phyloP scores from a whole-genome alignment of 345 rosid species.

The Acer campestre region DNA sequence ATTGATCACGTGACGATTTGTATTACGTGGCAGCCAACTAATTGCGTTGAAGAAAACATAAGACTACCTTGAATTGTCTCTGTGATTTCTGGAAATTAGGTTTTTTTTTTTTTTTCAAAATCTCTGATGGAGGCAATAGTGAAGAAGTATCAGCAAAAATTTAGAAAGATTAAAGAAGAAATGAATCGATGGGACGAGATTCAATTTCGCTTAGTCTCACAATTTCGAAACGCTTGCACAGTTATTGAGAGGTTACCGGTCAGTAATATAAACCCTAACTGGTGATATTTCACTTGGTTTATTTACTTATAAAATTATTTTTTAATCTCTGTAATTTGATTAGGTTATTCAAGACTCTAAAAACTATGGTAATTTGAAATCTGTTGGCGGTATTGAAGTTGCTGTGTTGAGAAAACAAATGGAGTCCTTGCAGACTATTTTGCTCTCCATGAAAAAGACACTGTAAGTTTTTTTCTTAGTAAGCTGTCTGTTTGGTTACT shows the following conservation, averaged over 20 bases:
- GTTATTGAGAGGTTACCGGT: conserved; percentile 75
- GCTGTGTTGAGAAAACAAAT: conserved; percentile 68
- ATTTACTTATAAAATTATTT: not conserved
- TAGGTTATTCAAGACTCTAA: conserved; percentile 57
- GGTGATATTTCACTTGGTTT: not conserved
- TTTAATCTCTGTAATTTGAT: not conserved
- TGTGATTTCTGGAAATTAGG: too few species aligned
- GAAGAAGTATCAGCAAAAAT: conserved; percentile 70
- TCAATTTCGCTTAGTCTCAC: conserved; percentile 63
- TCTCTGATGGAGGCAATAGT: conserved; percentile 63
- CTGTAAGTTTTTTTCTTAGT: conserved; percentile 42
- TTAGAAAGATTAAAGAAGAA: conserved; percentile 58
- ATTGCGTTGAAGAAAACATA: too few species aligned
- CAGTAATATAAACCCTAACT: not conserved
- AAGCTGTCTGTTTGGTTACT: not conserved
- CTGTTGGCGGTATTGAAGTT: conserved; percentile 52
- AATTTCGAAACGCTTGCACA: conserved; percentile 63
- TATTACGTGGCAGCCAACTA: too few species aligned
- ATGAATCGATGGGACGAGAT: conserved; percentile 69
- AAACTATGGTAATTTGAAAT: conserved; percentile 55
- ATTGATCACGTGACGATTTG: too few species aligned
- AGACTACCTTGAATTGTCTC: too few species aligned
- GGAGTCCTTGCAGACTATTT: conserved; percentile 58
- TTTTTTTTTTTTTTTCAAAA: too few species aligned
- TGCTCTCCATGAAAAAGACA: conserved; percentile 58